Evolutionary conservation across 2,329 filamentous ascomycete species (phyloP), one percentile per base, ranked within the genome.

Genomic region (Colletotrichum limetticola): DNA sequence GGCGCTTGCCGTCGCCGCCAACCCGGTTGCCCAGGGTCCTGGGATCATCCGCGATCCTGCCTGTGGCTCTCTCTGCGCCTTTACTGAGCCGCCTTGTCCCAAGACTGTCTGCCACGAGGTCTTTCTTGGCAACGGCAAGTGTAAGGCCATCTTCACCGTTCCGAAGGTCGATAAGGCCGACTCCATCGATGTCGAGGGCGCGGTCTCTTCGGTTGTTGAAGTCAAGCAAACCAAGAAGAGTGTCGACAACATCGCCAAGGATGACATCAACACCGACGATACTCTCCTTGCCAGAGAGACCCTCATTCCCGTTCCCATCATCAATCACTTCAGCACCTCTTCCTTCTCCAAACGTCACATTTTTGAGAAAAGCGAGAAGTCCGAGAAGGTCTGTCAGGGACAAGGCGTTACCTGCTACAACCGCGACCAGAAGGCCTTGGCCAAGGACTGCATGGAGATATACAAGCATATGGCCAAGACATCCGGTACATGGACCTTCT

Each of bases 61-160:
- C 30, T 72, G 58, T 37, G 58, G n/a, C 6, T 53, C 19, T 37
- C 37, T 68, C 28, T 72, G 52, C 16, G 62, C 49, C 58, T 37
- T 26, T 65, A 26, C 30, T 24, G 30, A 55, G 37, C 22, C 22
- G 12, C 52, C 52, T 28, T 68, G 37, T n/a, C 28, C 61, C 0
- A 32, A 55, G 14, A 37, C 65, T 22, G 16, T 63, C 28, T 72
- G 69, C 28, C 19, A 62, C 12, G 65, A 62, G 19, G 32, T 37
- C 57, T 52, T 24, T n/a, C 69, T 30, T 14, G 37, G 58, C 14
- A 42, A 63, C 19, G 58, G 69, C 16, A 63, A 59, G 35, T 72
- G 65, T 37, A n/a, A 52, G 35, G 28, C 69, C 1, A 22, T 58
- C 28, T 72, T 55, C 30, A 12, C 68, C 37, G 52, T 59, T 24